Conservation (phyloP, 1,139 yeast genomes). For the Taphrina communis region DNA sequence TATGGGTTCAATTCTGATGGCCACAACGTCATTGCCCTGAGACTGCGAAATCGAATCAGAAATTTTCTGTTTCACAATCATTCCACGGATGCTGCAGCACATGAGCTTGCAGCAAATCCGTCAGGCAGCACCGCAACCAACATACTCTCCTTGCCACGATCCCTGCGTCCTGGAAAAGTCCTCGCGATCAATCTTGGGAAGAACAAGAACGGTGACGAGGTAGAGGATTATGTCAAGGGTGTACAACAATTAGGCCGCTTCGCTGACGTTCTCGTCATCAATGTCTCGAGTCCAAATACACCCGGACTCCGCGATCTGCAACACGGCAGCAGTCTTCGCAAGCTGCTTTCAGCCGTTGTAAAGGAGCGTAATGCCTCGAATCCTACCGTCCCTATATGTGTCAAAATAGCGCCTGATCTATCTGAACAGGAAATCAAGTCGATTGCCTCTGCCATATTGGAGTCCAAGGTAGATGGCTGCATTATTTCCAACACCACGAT, state of each 20-base stretch:
- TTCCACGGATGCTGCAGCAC: slow-evolving; percentile 32
- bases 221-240: slow-evolving; percentile 82
- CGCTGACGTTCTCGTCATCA: slow-evolving; percentile 87
- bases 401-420: slow-evolving; percentile 92
- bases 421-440: slow-evolving; percentile 79
- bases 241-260: slow-evolving; percentile 77
- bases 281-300: slow-evolving; percentile 96
- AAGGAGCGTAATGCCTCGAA: slow-evolving; percentile 50
- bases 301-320: slow-evolving; percentile 92
- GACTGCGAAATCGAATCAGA: slow-evolving; percentile 66
- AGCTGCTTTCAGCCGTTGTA: slow-evolving; percentile 62
- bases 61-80: slow-evolving; percentile 45
- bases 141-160: slow-evolving; percentile 54
- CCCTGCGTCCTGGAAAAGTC: slow-evolving; percentile 68
- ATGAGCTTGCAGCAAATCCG: slow-evolving; percentile 44
- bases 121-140: slow-evolving; percentile 44
- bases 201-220: slow-evolving; percentile 88
- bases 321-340: slow-evolving; percentile 71
- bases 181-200: slow-evolving; percentile 88
- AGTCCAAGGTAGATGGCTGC: slow-evolving; percentile 84
- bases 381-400: slow-evolving; percentile 65
- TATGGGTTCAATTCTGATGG: slow-evolving; percentile 95
- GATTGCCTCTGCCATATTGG: slow-evolving; percentile 80
- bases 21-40: slow-evolving; percentile 72
- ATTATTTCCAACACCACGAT: slow-evolving; percentile 91